These are phyloP conservation scores for Schrenkiella parvula DNA, from an alignment of 345 rosid species.

Conservation along the genomic window DNA sequence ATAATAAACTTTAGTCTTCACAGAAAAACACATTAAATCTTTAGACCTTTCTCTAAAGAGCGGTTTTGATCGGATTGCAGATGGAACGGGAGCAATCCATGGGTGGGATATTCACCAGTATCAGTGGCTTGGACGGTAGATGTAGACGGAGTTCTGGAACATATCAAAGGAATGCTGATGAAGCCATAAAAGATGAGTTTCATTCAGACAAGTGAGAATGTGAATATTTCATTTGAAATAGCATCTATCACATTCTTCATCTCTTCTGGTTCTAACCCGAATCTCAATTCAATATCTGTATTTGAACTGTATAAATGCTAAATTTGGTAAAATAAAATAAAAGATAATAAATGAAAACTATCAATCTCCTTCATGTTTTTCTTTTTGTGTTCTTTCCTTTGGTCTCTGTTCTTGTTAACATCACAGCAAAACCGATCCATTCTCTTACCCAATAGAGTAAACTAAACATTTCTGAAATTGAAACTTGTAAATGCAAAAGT, in stretches of 20 bases:
- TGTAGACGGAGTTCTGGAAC: conserved; percentile 51
- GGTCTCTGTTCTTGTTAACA: neutral
- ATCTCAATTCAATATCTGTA: conserved; percentile 2
- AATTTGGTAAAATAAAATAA: neutral
- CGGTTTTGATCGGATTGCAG: conserved; percentile 30
- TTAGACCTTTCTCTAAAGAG: neutral
- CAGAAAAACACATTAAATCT: neutral
- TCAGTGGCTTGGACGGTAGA: conserved; percentile 82
- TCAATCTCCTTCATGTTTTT: neutral
- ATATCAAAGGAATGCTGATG: conserved; percentile 54
- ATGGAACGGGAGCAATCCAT: conserved; percentile 80
- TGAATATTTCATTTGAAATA: conserved; percentile 23
- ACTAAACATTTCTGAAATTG: no score
- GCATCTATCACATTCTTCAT: conserved; percentile 14
- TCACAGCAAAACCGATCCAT: neutral
- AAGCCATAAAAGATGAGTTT: conserved; percentile 38
- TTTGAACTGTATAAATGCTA: conserved; percentile 24
- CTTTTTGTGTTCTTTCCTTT: neutral
- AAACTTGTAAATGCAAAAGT: neutral
- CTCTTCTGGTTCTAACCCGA: conserved; percentile 13
- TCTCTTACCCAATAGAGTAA: no score
- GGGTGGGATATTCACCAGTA: conserved; percentile 76
- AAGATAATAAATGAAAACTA: neutral
- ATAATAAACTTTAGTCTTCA: neutral
- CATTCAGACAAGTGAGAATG: conserved; percentile 3